Percentiles rank a stretch among this genome's conserved stretches.
Evolutionary conservation across 805 yeast genomes (phyloP).

Genomic region (Candida silvicultrix): DNA sequence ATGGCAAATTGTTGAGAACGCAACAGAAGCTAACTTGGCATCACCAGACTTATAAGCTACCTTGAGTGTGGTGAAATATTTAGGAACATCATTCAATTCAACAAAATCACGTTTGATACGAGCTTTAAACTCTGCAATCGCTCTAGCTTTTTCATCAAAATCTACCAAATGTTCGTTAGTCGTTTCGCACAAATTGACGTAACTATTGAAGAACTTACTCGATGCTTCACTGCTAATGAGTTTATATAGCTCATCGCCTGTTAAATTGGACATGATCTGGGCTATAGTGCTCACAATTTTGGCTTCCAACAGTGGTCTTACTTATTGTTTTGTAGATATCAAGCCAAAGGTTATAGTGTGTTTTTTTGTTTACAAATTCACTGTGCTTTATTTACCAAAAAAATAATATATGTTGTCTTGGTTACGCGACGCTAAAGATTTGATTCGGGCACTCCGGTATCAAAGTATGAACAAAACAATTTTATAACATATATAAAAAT

Average conservation of each 20-base stretch:
- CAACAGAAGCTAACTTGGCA: slow-evolving; percentile 30
- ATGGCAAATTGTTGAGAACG: slow-evolving; percentile 50
- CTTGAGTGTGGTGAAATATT: slow-evolving; percentile 43
- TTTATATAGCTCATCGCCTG: background rate
- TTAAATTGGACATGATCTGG: background rate
- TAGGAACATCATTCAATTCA: slow-evolving; percentile 40
- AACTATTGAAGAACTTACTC: background rate
- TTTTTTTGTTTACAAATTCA: slow-evolving; percentile 1
- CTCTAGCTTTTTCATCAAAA: slow-evolving; percentile 10
- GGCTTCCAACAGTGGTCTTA: too few relatives aligned
- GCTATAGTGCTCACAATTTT: too few relatives aligned
- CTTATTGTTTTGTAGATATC: too few relatives aligned
- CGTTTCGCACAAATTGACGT: background rate
- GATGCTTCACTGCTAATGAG: background rate
- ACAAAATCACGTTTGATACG: slow-evolving; percentile 52
- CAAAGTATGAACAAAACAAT: too few relatives aligned
- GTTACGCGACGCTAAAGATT: background rate
- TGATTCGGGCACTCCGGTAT: background rate
- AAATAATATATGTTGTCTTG: background rate
- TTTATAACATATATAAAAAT: too few relatives aligned
- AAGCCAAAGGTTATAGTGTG: background rate
- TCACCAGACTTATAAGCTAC: slow-evolving; percentile 36
- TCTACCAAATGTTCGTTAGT: slow-evolving; percentile 8
- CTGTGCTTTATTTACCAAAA: background rate
- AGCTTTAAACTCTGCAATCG: slow-evolving; percentile 35